Conservation (phyloP, 139 green algal genomes). For the Coelastrella sp. region DNA sequence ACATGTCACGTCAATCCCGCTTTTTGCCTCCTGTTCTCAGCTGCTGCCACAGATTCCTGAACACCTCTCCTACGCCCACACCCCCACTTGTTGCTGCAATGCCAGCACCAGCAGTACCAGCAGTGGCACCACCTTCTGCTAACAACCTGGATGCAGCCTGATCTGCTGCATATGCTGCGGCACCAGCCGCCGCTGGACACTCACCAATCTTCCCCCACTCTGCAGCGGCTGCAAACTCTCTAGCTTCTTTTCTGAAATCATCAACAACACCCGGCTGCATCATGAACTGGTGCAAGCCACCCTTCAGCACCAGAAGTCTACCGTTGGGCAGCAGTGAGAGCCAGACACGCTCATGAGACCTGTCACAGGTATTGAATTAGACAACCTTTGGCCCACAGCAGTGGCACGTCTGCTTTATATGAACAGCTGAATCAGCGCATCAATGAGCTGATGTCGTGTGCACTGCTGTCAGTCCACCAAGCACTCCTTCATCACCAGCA, state of each 20-base stretch:
- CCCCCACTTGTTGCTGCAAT: background rate
- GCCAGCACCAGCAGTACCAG: background rate
- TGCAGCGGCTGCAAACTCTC: background rate
- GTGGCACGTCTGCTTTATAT: background rate
- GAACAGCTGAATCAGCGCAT: background rate
- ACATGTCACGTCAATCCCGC: no score
- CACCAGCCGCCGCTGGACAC: background rate
- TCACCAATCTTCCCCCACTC: slow-evolving; percentile 8
- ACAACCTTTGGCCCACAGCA: background rate
- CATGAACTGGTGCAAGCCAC: slow-evolving; percentile 37
- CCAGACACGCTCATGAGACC: slow-evolving; percentile 29
- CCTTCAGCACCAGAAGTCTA: slow-evolving; percentile 36
- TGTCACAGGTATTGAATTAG: background rate
- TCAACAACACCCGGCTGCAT: slow-evolving; percentile 21
- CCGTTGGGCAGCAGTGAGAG: slow-evolving; percentile 19
- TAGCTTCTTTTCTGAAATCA: background rate
- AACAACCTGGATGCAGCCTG: background rate
- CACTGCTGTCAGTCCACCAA: background rate
- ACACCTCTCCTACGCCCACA: slow-evolving; percentile 1
- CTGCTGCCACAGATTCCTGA: slow-evolving; percentile 2
- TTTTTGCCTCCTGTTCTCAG: background rate
- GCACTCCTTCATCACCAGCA: background rate
- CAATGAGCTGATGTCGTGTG: background rate
- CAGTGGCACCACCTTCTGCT: background rate
- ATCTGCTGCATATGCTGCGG: background rate